phyloP scores from a whole-genome alignment of 2,329 filamentous ascomycete genomes.

The Colletotrichum costaricense region DNA sequence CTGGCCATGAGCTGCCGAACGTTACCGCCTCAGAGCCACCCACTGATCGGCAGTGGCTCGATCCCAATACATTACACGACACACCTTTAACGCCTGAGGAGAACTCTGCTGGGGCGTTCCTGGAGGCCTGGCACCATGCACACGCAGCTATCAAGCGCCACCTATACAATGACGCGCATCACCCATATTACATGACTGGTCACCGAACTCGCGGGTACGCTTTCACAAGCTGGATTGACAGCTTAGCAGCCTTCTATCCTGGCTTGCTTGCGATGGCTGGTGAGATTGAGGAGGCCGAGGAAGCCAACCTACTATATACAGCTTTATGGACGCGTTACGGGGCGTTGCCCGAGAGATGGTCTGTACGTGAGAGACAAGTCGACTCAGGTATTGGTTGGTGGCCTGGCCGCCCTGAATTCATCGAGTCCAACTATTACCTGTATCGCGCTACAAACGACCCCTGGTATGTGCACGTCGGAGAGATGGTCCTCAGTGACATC shows the following conservation, averaged over 20 bases:
- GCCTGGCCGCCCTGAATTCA: slow-evolving; percentile 94
- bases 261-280: slow-evolving; percentile 88
- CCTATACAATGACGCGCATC: slow-evolving; percentile 86
- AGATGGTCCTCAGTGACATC: slow-evolving; percentile 94
- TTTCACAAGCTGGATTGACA: slow-evolving; percentile 95
- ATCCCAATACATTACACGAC: slow-evolving; percentile 71
- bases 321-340: slow-evolving; percentile 95
- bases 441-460: slow-evolving; percentile 93
- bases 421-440: slow-evolving; percentile 96
- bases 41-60: slow-evolving; percentile 59
- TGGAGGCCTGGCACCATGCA: slow-evolving; percentile 85
- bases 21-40: slow-evolving; percentile 53
- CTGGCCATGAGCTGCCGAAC: slow-evolving; percentile 74
- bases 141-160: slow-evolving; percentile 91
- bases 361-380: slow-evolving; percentile 82
- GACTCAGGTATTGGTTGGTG: slow-evolving; percentile 94
- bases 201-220: slow-evolving; percentile 90
- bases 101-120: slow-evolving; percentile 81
- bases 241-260: slow-evolving; percentile 93
- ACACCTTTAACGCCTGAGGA: slow-evolving; percentile 70
- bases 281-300: slow-evolving; percentile 89
- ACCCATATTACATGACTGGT: slow-evolving; percentile 93
- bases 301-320: slow-evolving; percentile 89
- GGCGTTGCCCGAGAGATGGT: slow-evolving; percentile 96
- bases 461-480: slow-evolving; percentile 95